Percentiles rank a stretch among this genome's conserved stretches.
phyloP scores from a whole-genome alignment of 192 early-diverging fungal species.

The Ramicandelaber brevisporus region DNA sequence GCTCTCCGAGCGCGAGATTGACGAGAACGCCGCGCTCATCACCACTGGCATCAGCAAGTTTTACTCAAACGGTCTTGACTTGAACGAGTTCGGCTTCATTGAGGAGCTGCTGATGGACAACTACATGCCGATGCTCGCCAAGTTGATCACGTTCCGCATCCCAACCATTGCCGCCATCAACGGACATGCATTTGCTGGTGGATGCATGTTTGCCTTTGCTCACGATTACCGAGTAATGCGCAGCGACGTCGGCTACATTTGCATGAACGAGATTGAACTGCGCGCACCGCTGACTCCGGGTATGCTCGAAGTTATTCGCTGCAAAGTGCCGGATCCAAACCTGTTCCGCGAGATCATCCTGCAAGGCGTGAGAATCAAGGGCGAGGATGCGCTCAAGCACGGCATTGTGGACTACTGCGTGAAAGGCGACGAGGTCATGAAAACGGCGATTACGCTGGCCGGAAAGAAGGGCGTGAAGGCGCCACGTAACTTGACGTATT shows the following conservation, averaged over 20 bases:
- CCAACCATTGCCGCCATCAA: slow-evolving; percentile 54
- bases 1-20: too few relatives aligned
- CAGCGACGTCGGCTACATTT: slow-evolving; percentile 41
- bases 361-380: slow-evolving; percentile 26
- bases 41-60: slow-evolving; percentile 39
- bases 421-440: slow-evolving; percentile 16
- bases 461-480: slow-evolving; percentile 25
- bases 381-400: slow-evolving; percentile 25
- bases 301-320: slow-evolving; percentile 36
- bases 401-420: slow-evolving; percentile 32
- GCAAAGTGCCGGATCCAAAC: slow-evolving; percentile 24
- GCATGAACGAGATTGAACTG: slow-evolving; percentile 57
- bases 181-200: slow-evolving; percentile 63
- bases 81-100: slow-evolving; percentile 20
- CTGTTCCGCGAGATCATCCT: slow-evolving; percentile 34
- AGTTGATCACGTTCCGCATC: slow-evolving; percentile 31
- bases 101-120: slow-evolving; percentile 19
- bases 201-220: slow-evolving; percentile 26
- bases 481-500: slow-evolving; percentile 19
- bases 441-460: slow-evolving; percentile 20
- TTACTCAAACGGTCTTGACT: slow-evolving; percentile 42
- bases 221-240: slow-evolving; percentile 52
- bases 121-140: slow-evolving; percentile 27
- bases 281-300: slow-evolving; percentile 33
- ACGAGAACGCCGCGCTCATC: too few relatives aligned